Percentiles rank a stretch among this genome's conserved stretches.
These are phyloP conservation scores for Brettanomyces custersianus DNA, from an alignment of 805 yeast species.

Conservation along the genomic window DNA sequence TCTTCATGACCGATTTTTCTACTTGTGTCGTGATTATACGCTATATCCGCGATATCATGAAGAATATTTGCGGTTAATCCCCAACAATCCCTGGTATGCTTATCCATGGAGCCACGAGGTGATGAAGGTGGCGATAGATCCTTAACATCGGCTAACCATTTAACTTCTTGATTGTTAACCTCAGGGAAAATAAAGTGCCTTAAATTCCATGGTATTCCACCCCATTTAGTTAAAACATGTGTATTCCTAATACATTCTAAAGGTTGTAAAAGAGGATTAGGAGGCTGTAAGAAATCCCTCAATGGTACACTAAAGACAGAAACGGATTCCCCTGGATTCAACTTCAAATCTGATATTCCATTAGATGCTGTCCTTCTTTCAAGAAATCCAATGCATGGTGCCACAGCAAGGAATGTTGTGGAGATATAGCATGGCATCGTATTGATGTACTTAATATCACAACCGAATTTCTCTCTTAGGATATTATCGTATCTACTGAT, in stretches of 20 bases:
- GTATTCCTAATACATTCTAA: constrained; percentile 27
- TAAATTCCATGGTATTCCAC: constrained; percentile 59
- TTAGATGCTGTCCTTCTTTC: constrained; percentile 22
- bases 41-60: constrained; percentile 57
- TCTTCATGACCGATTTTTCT: constrained; percentile 54
- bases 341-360: too few relatives aligned
- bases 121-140: constrained; percentile 48
- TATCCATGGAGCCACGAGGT: constrained; percentile 20
- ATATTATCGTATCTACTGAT: constrained; percentile 39
- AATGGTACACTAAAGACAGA: constrained; percentile 65
- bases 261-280: constrained; percentile 17
- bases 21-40: constrained; percentile 30
- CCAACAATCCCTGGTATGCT: constrained; percentile 62
- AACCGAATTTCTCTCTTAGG: constrained; percentile 38
- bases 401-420: constrained; percentile 72
- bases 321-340: constrained; percentile 74
- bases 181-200: constrained; percentile 56
- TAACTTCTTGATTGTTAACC: constrained; percentile 43
- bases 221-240: constrained; percentile 47
- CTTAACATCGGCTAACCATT: constrained; percentile 54
- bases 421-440: constrained; percentile 74
- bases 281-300: constrained; percentile 41
- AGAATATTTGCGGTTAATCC: constrained; percentile 74
- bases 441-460: constrained; percentile 50
- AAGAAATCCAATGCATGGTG: constrained; percentile 69